Evolutionary conservation across 2,329 filamentous ascomycete genomes (phyloP).

Genomic region (Aspergillus eucalypticola): DNA sequence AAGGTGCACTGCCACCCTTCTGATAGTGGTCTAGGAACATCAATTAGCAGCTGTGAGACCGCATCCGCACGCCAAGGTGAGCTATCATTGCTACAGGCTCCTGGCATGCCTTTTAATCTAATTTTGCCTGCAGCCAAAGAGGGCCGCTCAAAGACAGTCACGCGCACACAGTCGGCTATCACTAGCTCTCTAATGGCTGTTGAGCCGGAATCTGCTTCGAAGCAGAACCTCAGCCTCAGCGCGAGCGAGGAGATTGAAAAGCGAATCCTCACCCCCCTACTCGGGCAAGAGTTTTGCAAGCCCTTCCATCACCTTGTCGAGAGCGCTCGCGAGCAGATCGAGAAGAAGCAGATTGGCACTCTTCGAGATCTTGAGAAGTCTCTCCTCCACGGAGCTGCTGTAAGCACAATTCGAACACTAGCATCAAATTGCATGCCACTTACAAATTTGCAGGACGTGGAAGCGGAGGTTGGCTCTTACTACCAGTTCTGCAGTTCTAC

Average conservation of each 20-base stretch:
- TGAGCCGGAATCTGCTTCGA: constrained; percentile 48
- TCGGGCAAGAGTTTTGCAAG: constrained; percentile 70
- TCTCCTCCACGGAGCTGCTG: constrained; percentile 84
- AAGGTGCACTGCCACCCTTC: constrained; percentile 66
- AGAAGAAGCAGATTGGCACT: constrained; percentile 82
- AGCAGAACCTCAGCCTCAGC: constrained; percentile 64
- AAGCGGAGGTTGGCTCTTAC: constrained; percentile 68
- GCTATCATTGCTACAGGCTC: constrained; percentile 1
- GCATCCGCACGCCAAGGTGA: constrained; percentile 49
- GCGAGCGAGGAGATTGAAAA: constrained; percentile 78
- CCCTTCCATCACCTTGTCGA: constrained; percentile 78
- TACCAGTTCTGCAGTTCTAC: constrained; percentile 87
- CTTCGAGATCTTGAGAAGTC: constrained; percentile 94
- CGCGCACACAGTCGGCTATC: constrained; percentile 53
- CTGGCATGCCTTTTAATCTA: constrained; percentile 2
- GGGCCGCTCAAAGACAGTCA: constrained; percentile 16
- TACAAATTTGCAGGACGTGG: constrained; percentile 28
- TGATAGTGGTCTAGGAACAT: constrained; percentile 86
- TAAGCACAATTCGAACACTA: constrained; percentile 77
- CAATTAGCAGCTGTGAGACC: constrained; percentile 63
- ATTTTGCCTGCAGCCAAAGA: constrained; percentile 26
- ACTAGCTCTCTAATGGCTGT: constrained; percentile 59
- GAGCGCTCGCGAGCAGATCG: constrained; percentile 76
- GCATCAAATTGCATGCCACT: constrained; percentile 61
- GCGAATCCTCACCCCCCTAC: constrained; percentile 74